Percentiles rank a stretch among this genome's conserved stretches.
These are phyloP conservation scores for Dentipellis fragilis DNA, from an alignment of 768 basidiomycete genomes.

Conservation along the genomic window DNA sequence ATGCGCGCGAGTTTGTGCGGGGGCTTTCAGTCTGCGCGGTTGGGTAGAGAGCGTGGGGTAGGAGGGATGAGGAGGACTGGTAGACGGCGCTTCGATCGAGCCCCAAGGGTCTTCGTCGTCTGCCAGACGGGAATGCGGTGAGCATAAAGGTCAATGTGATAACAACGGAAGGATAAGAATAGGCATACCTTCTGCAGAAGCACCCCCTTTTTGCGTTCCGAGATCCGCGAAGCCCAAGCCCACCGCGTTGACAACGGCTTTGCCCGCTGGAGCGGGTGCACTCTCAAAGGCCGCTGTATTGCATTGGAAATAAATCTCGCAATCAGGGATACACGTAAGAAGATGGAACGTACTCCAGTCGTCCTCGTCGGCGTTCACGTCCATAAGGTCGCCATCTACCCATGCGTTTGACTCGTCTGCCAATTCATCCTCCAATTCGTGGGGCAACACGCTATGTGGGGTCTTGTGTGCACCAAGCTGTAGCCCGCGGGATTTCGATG, in stretches of 20 bases:
- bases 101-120: slow-evolving; percentile 15
- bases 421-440: slow-evolving; percentile 50
- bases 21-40: not conserved
- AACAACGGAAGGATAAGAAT: not conserved
- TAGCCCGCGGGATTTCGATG: slow-evolving; percentile 46
- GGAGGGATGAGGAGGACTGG: slow-evolving; percentile 6
- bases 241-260: slow-evolving; percentile 16
- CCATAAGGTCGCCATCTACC: slow-evolving; percentile 79
- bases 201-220: not conserved
- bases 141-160: not conserved
- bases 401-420: slow-evolving; percentile 40
- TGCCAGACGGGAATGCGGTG: no score
- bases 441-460: slow-evolving; percentile 30
- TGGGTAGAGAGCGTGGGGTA: slow-evolving; percentile 6
- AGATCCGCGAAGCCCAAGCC: slow-evolving; percentile 18
- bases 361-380: slow-evolving; percentile 85
- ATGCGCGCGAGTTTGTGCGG: not conserved
- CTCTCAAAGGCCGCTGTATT: slow-evolving; percentile 23
- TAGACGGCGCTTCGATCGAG: slow-evolving; percentile 8
- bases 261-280: slow-evolving; percentile 13
- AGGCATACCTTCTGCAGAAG: not conserved
- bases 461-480: slow-evolving; percentile 56
- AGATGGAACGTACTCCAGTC: slow-evolving; percentile 82
- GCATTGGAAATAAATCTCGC: not conserved
- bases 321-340: no score